Conservation (phyloP, 2,329 filamentous ascomycete species). For the Claviceps sp. region DNA sequence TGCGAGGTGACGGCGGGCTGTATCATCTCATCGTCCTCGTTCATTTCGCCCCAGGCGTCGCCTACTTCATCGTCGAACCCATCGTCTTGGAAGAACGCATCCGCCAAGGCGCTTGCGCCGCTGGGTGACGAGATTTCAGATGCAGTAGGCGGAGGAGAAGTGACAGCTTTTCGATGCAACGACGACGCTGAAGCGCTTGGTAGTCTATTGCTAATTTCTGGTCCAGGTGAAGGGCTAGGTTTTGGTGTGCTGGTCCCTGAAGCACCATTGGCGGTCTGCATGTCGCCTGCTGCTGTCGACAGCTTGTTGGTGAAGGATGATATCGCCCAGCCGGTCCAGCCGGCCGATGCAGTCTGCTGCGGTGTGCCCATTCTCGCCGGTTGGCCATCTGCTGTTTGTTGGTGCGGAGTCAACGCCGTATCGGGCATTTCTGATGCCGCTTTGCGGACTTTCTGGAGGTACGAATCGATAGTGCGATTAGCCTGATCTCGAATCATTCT, state of each 20-base stretch:
- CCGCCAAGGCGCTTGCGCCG: constrained; percentile 27
- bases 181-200: constrained; percentile 40
- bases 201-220: constrained; percentile 21
- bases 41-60: constrained; percentile 66
- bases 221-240: constrained; percentile 25
- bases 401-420: constrained; percentile 56
- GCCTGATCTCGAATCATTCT: constrained; percentile 89
- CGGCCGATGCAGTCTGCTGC: constrained; percentile 39
- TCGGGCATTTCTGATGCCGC: constrained; percentile 68
- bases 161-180: constrained; percentile 47
- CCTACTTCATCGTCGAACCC: constrained; percentile 45
- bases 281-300: constrained; percentile 72
- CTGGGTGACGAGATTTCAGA: constrained; percentile 36
- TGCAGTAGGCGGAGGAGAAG: constrained; percentile 32
- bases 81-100: constrained; percentile 41
- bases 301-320: constrained; percentile 97
- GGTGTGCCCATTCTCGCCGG: constrained; percentile 70
- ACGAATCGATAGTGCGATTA: constrained; percentile 76
- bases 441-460: constrained; percentile 71
- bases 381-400: constrained; percentile 35
- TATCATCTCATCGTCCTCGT: constrained; percentile 33
- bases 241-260: constrained; percentile 28
- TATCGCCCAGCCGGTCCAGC: constrained; percentile 94
- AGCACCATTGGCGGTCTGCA: constrained; percentile 43
- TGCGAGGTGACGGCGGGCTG: constrained; percentile 20